Base-by-base conservation (phyloP, 1,284 basidiomycete species). In the Marasmius oreades region DNA sequence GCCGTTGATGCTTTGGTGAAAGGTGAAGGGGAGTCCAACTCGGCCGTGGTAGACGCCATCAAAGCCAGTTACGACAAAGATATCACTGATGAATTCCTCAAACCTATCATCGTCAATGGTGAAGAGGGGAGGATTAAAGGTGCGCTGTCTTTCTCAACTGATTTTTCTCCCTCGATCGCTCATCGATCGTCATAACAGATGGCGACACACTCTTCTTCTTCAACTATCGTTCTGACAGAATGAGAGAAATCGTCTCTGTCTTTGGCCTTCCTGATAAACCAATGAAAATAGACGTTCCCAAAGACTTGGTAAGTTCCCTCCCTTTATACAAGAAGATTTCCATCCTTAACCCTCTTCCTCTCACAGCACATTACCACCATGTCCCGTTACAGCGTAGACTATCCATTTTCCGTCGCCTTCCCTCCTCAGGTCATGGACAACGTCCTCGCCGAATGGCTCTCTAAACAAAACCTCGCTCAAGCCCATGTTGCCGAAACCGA, bases 181-280 rank as follows among this genome's bases (percentile, higher is more conserved):
- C 14, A 39, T 20, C 39, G 50, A 22, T 31, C 28, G 11, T 26
- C 18, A 36, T 52, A 44, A 12, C 52, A 78, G 85, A 86, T 33
- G 73, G 71, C 50, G 93, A 95, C 69, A 94, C 93, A 0, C 66
- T 95, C 8, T 95, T 94, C 81, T 87, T 91, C 75, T 96, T 95
- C 85, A 96, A 96, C 78, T 95, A 95, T 73, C 88, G 93, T 60
- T 94, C 93, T 1, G 93, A 96, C 72, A 87, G 93, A 59, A 93
- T 96, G 88, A 85, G 93, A 48, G 93, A 96, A 73, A 86, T 95
- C 60, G 80, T 75, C 14, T 76, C 82, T n/a, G 83, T 95, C 2
- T 82, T 95, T 52, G 93, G 92, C 20, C 72, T 88, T 11, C 83
- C 84, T 1, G 86, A 92, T 64, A 92, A 90, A 72, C 92, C 92